A percentile compares a stretch with the other conserved stretches of the same genome.
Evolutionary conservation across 768 basidiomycete species (phyloP).

Genomic region (Phlebiopsis gigantea): DNA sequence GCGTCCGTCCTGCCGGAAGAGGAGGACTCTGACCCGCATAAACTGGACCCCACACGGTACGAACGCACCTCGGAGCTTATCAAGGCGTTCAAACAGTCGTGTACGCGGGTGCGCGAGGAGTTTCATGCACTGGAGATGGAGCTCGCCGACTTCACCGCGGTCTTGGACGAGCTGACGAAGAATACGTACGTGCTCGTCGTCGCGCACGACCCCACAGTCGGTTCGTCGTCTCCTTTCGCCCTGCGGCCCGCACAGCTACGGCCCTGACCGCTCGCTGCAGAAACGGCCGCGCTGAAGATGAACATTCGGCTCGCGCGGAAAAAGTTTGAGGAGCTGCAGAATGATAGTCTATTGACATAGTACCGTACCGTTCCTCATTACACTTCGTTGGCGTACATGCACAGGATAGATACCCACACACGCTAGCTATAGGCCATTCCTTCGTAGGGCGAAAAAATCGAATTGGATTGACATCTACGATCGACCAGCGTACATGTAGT

Average conservation of each 20-base stretch:
- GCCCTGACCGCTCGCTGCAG: slow-evolving; percentile 37
- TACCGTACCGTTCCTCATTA: not conserved
- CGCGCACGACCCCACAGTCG: slow-evolving; percentile 84
- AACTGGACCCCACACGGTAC: slow-evolving; percentile 67
- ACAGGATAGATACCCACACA: not conserved
- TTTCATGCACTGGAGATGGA: slow-evolving; percentile 87
- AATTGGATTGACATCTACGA: not conserved
- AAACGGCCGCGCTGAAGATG: slow-evolving; percentile 81
- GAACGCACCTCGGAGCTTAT: slow-evolving; percentile 90
- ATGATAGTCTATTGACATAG: slow-evolving; percentile 44
- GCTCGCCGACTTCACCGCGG: slow-evolving; percentile 77
- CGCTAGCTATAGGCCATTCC: too few relatives aligned
- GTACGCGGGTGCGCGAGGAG: slow-evolving; percentile 78
- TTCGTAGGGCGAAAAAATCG: not conserved
- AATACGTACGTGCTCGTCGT: slow-evolving; percentile 93
- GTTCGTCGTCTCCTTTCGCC: slow-evolving; percentile 37
- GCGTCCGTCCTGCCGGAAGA: not conserved
- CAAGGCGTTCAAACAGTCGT: slow-evolving; percentile 92
- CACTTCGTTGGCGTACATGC: not conserved
- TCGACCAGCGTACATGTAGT: not conserved
- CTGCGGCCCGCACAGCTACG: too few relatives aligned
- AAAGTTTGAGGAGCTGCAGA: slow-evolving; percentile 89
- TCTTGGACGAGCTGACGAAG: slow-evolving; percentile 86
- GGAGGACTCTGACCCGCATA: slow-evolving; percentile 29
- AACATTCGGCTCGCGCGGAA: slow-evolving; percentile 82